Evolutionary conservation across 805 yeast genomes (phyloP).

Genomic region (Kluyveromyces lactis): DNA sequence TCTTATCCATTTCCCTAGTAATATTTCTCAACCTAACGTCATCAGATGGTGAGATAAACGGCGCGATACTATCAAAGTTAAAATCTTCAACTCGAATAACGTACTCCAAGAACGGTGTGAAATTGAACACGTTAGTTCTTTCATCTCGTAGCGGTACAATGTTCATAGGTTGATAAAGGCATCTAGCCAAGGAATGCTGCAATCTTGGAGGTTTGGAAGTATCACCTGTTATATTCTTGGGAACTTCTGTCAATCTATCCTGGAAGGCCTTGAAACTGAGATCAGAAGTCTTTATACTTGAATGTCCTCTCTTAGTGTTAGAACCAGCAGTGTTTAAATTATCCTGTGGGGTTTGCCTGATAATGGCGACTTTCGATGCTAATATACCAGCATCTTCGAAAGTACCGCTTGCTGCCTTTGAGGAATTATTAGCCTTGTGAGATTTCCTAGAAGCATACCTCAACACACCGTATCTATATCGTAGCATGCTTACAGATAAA

Average conservation of each 20-base stretch:
- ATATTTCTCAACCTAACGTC: slow-evolving; percentile 46
- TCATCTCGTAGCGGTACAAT: slow-evolving; percentile 74
- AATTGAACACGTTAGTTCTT: slow-evolving; percentile 65
- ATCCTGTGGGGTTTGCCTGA: too few relatives aligned
- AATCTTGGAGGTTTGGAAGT: slow-evolving; percentile 38
- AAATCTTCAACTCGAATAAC: slow-evolving; percentile 61
- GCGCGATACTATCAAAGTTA: slow-evolving; percentile 40
- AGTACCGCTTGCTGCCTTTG: too few relatives aligned
- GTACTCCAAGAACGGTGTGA: slow-evolving; percentile 47
- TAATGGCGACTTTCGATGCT: too few relatives aligned
- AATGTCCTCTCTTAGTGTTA: too few relatives aligned
- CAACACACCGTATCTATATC: too few relatives aligned
- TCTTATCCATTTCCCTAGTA: slow-evolving; percentile 29
- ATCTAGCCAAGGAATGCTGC: slow-evolving; percentile 60
- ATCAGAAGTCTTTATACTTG: too few relatives aligned
- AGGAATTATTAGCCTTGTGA: too few relatives aligned
- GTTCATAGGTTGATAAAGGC: slow-evolving; percentile 65
- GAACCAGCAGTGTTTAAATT: too few relatives aligned
- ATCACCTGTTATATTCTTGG: slow-evolving; percentile 3
- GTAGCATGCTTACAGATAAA: too few relatives aligned
- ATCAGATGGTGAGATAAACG: slow-evolving; percentile 59
- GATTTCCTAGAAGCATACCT: too few relatives aligned
- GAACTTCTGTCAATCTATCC: slow-evolving; percentile 6
- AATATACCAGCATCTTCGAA: too few relatives aligned
- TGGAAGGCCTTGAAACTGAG: not conserved